These are phyloP conservation scores for Colletotrichum paranaense DNA, from an alignment of 2,329 filamentous ascomycete species.

Conservation along the genomic window DNA sequence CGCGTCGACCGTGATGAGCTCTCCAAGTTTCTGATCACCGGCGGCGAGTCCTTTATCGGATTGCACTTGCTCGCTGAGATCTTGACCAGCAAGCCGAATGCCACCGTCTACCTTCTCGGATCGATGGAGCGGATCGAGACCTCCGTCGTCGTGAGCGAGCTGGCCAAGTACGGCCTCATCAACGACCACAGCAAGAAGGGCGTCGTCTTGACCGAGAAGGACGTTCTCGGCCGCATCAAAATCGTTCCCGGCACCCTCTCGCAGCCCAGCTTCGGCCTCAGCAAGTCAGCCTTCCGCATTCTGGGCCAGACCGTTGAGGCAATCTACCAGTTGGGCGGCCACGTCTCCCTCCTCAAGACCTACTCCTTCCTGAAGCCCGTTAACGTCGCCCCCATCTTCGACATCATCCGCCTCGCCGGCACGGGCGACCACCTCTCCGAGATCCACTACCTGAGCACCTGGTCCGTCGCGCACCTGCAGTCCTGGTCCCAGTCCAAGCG, in stretches of 20 bases:
- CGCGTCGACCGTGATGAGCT: constrained; percentile 36
- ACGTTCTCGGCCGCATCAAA: constrained; percentile 24
- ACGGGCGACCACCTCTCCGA: constrained; percentile 37
- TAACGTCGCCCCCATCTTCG: background rate
- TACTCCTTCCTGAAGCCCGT: background rate
- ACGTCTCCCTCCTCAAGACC: background rate
- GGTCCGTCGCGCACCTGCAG: constrained; percentile 42
- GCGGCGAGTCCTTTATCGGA: background rate
- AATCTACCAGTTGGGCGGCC: background rate
- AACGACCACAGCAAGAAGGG: constrained; percentile 28
- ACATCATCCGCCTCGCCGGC: constrained; percentile 40
- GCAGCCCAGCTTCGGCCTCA: constrained; percentile 40
- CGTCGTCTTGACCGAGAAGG: constrained; percentile 6
- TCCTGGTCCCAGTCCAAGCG: constrained; percentile 39
- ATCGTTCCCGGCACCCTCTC: constrained; percentile 38
- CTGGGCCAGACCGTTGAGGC: constrained; percentile 39
- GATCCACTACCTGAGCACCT: constrained; percentile 41
- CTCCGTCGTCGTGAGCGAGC: constrained; percentile 27
- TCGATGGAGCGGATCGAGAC: constrained; percentile 35
- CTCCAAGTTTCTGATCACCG: constrained; percentile 25
- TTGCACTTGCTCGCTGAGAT: background rate
- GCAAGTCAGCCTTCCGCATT: constrained; percentile 37
- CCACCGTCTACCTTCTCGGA: constrained; percentile 25
- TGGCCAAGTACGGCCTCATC: constrained; percentile 39
- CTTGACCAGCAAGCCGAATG: background rate